These are phyloP conservation scores for Tolypocladium ophioglossoides DNA, from an alignment of 2,329 filamentous ascomycete species.

Conservation along the genomic window DNA sequence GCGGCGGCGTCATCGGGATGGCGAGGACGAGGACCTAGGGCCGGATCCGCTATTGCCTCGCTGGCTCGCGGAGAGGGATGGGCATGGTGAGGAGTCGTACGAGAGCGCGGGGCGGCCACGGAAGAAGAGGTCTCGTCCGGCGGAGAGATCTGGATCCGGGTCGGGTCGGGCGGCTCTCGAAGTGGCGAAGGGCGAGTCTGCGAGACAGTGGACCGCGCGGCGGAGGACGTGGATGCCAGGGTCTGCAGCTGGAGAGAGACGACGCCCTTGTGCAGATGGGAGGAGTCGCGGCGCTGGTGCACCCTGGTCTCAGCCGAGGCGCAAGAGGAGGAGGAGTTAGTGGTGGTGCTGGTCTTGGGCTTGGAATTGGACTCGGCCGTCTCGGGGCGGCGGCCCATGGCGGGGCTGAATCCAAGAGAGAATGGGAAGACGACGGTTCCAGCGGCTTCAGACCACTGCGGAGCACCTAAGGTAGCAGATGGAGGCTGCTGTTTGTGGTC, in stretches of 20 bases:
- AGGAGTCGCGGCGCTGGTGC: conserved; percentile 8
- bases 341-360: conserved; percentile 8
- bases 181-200: conserved; percentile 4
- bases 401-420: conserved; percentile 11
- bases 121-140: not conserved
- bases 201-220: conserved; percentile 15
- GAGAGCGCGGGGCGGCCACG: conserved; percentile 2
- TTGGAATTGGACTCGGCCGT: conserved; percentile 9
- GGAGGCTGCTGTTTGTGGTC: not conserved
- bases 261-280: conserved; percentile 14
- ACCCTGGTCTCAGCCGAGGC: conserved; percentile 13
- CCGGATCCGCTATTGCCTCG: conserved; percentile 16
- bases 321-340: conserved; percentile 3
- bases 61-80: conserved; percentile 7
- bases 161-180: not conserved
- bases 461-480: not conserved
- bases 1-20: conserved; percentile 4
- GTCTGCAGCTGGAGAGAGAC: conserved; percentile 16
- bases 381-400: conserved; percentile 16
- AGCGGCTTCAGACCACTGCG: not conserved
- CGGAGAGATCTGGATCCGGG: not conserved
- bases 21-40: conserved; percentile 6
- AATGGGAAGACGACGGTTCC: not conserved
- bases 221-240: conserved; percentile 14
- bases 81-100: conserved; percentile 8